These are phyloP conservation scores for Selaginella moellendorffii DNA, from an alignment of 75 land plant species.

Conservation along the genomic window DNA sequence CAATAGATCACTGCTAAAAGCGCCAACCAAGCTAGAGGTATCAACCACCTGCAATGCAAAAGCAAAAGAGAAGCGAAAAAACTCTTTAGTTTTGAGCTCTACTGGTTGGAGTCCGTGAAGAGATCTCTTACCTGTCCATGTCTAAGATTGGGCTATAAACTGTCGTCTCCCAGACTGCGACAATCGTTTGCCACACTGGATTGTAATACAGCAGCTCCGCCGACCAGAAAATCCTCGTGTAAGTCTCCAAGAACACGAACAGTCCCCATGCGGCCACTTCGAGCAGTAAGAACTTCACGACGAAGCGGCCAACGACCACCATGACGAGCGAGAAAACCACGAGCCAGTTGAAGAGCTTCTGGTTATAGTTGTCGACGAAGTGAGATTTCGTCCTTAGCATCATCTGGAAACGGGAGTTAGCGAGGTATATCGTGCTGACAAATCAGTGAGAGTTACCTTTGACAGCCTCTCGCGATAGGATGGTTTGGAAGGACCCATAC, in stretches of 20 bases:
- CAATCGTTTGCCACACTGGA: conserved; percentile 66
- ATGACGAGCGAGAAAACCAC: conserved; percentile 68
- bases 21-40: neutral
- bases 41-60: neutral
- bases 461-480: conserved; percentile 46
- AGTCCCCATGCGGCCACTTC: conserved; percentile 65
- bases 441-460: conserved; percentile 58
- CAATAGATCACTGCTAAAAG: neutral
- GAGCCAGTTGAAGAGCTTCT: conserved; percentile 77
- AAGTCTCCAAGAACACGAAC: conserved; percentile 75
- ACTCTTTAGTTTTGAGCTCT: neutral
- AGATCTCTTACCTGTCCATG: conserved; percentile 49
- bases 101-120: neutral
- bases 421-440: too few relatives aligned
- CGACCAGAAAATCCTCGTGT: conserved; percentile 81
- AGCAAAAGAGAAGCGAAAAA: neutral
- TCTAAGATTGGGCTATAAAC: conserved; percentile 79
- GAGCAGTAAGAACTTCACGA: conserved; percentile 48
- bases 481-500: conserved; percentile 63
- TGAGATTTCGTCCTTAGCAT: conserved; percentile 37
- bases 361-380: conserved; percentile 68
- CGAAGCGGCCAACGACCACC: conserved; percentile 67
- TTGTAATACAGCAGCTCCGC: conserved; percentile 75
- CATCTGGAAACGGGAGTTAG: conserved; percentile 40
- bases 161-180: conserved; percentile 56